A percentile compares a stretch with the other conserved stretches of the same genome.
Evolutionary conservation across 768 basidiomycete species (phyloP).

Genomic region (Clitopilus hobsonii): DNA sequence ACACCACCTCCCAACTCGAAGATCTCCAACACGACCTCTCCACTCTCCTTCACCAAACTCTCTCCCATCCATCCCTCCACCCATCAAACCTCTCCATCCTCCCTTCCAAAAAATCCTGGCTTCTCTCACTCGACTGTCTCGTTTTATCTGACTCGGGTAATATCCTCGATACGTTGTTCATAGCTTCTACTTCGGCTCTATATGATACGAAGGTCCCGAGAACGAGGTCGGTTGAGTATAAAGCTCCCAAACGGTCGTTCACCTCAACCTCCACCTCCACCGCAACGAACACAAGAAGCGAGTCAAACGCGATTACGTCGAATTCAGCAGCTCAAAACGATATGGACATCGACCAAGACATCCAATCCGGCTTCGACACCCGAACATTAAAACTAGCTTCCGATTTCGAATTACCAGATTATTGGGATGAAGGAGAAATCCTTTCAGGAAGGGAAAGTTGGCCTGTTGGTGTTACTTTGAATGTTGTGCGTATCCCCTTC

Average conservation of each 20-base stretch:
- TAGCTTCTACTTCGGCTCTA: constrained; percentile 74
- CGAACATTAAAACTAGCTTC: constrained; percentile 45
- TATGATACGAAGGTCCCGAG: constrained; percentile 79
- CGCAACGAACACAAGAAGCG: too few relatives aligned
- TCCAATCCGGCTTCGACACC: constrained; percentile 56
- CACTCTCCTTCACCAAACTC: constrained; percentile 53
- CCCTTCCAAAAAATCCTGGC: constrained; percentile 64
- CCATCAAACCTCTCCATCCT: constrained; percentile 63
- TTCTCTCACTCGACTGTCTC: constrained; percentile 70
- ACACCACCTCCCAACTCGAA: constrained; percentile 60
- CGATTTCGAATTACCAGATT: constrained; percentile 86
- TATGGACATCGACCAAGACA: constrained; percentile 54
- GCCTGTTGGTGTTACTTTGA: constrained; percentile 77
- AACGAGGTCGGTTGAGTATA: constrained; percentile 69
- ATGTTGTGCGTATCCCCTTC: constrained; percentile 48
- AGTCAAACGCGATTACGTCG: constrained; percentile 1
- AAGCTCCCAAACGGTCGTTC: constrained; percentile 33
- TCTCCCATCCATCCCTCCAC: constrained; percentile 63
- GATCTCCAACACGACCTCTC: constrained; percentile 76
- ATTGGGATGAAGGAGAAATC: constrained; percentile 79
- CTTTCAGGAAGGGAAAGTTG: constrained; percentile 59
- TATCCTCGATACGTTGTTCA: constrained; percentile 70
- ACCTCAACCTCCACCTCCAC: too few relatives aligned
- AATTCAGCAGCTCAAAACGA: constrained; percentile 25
- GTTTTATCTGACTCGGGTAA: constrained; percentile 75